Base-by-base conservation (phyloP, 768 basidiomycete species). In the Daedaleopsis sinensis region DNA sequence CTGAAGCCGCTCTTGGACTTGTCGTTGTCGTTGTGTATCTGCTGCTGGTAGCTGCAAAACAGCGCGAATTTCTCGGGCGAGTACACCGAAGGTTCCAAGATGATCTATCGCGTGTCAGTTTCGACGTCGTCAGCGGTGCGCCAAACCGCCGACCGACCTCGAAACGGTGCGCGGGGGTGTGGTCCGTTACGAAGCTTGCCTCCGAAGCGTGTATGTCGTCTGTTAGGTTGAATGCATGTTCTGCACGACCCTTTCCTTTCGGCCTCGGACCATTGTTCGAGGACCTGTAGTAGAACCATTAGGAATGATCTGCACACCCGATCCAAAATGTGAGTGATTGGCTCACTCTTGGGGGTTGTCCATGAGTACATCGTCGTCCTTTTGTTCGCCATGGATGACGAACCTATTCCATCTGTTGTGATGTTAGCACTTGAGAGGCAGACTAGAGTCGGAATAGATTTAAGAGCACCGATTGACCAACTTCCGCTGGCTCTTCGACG, bases 61-160 rank as follows among this genome's bases (percentile, higher is more conserved):
- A 98, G 80, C 7, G 76, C 78, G 71, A 84, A 96, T 70, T 96
- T 96, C 76, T 98, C 94, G 2, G 80, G 69, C 0, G 88, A 90
- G 69, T 79, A 94, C 15, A 85, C 83, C 1, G 95, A 84, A 5
- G 86, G 87, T 68, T 94, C 93, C 8, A 97, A 75, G 1, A 77
- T 82, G 18, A 90, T 85, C 94, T 96, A 57, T 18, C 21, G 42
- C 19, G 47, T 39, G 36, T 57, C 15, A 46, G n/a, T 27, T 16
- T 2, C 46, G n/a, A 13, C 21, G 47, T 24, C 21, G 47, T 24
- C 4, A n/a, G 21, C 5, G 16, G 11, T 27, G 44, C 16, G 36
- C 44, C 0, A 15, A 42, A 35, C 13, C 19, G 19, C 36, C 18
- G 19, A 43, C 52, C 21, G 37, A 88, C 90, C 80, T 88, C 84